Percentiles rank a stretch among this genome's conserved stretches.
phyloP scores from a whole-genome alignment of 495 filamentous ascomycete genomes.

The Aspergillus homomorphus region DNA sequence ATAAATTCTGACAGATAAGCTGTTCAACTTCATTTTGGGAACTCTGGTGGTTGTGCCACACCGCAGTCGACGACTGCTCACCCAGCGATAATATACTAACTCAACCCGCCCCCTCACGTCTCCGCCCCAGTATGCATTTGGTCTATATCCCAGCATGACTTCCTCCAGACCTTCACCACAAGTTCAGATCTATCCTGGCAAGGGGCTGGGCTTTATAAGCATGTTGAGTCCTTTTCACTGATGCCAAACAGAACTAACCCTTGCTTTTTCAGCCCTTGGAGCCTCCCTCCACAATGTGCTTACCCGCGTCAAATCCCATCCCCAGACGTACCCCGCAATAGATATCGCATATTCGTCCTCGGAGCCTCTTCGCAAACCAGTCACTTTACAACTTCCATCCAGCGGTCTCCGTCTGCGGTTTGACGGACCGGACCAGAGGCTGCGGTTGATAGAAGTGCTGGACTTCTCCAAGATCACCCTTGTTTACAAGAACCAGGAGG shows the following conservation, averaged over 20 bases:
- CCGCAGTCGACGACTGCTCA: not conserved
- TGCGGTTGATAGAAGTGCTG: slow-evolving; percentile 84
- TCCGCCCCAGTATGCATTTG: slow-evolving; percentile 16
- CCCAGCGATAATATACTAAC: slow-evolving; percentile 2
- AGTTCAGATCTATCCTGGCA: slow-evolving; percentile 71
- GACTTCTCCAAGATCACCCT: slow-evolving; percentile 87
- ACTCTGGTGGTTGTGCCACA: not conserved
- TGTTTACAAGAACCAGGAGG: slow-evolving; percentile 79
- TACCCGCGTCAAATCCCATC: slow-evolving; percentile 78
- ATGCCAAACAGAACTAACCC: slow-evolving; percentile 23
- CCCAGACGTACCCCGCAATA: slow-evolving; percentile 74
- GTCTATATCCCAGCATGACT: slow-evolving; percentile 43
- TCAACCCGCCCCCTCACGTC: slow-evolving; percentile 11
- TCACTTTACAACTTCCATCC: slow-evolving; percentile 68
- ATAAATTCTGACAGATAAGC: not conserved
- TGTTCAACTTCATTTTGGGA: not conserved
- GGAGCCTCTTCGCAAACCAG: slow-evolving; percentile 67
- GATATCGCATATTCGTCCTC: slow-evolving; percentile 70
- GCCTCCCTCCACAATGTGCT: slow-evolving; percentile 87
- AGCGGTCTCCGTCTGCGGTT: slow-evolving; percentile 91
- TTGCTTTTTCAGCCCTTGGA: slow-evolving; percentile 62
- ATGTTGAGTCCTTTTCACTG: slow-evolving; percentile 28
- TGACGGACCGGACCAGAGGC: slow-evolving; percentile 86
- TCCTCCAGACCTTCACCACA: slow-evolving; percentile 39
- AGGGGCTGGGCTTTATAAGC: slow-evolving; percentile 77